phyloP scores from a whole-genome alignment of 371 early-diverging fungal species.

The Circinella minor region DNA sequence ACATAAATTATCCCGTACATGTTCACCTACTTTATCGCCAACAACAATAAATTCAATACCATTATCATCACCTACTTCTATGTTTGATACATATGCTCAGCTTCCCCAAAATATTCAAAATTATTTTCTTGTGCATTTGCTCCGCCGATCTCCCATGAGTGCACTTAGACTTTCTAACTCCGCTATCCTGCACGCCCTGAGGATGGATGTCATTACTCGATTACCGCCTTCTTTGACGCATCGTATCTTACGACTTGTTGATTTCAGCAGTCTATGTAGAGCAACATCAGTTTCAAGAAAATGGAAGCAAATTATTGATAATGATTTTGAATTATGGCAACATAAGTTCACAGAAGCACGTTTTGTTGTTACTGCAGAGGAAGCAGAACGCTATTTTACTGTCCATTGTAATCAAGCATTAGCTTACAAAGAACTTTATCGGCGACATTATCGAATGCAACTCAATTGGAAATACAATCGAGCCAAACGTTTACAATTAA shows the following conservation, averaged over 20 bases:
- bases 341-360: constrained; percentile 19
- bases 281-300: constrained; percentile 74
- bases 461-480: constrained; percentile 85
- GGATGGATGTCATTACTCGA: constrained; percentile 83
- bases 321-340: constrained; percentile 65
- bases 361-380: neutral
- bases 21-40: neutral
- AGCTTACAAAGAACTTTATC: constrained; percentile 62
- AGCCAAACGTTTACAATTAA: constrained; percentile 74
- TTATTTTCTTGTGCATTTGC: constrained; percentile 24
- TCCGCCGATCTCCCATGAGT: constrained; percentile 50
- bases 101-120: constrained; percentile 19
- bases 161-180: constrained; percentile 83
- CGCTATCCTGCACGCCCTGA: constrained; percentile 77
- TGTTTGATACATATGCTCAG: constrained; percentile 21
- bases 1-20: neutral
- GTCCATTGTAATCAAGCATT: neutral
- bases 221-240: constrained; percentile 81
- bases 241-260: constrained; percentile 81
- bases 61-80: neutral
- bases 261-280: constrained; percentile 75
- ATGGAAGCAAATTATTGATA: constrained; percentile 82
- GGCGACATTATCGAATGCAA: constrained; percentile 72
- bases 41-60: neutral
- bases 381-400: neutral